Percentiles rank a stretch among this genome's conserved stretches.
Conservation (phyloP, 768 basidiomycete genomes). For the Artomyces pyxidatus region DNA sequence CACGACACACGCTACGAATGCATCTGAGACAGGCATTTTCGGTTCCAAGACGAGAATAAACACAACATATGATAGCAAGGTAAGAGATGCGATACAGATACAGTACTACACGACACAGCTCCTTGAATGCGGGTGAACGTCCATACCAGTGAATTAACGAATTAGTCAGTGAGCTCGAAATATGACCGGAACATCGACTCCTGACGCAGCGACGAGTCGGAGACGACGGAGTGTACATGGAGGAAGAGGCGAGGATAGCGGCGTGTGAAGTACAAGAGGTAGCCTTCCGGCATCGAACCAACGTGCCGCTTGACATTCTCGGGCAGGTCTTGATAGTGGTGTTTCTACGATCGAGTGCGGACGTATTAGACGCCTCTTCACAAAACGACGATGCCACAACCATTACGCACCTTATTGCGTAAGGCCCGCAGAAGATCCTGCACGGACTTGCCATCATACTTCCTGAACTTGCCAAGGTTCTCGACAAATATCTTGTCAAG, state of each 20-base stretch:
- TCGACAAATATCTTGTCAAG: conserved; percentile 89
- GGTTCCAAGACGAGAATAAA: too few species aligned
- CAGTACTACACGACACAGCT: conserved; percentile 14
- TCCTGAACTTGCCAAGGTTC: conserved; percentile 93
- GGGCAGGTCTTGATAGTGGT: conserved; percentile 96
- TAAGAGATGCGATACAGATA: conserved; percentile 15
- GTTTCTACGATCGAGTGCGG: conserved; percentile 53
- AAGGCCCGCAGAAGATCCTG: conserved; percentile 90
- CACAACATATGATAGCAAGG: neutral
- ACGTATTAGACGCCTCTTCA: conserved; percentile 2
- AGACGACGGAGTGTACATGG: conserved; percentile 84
- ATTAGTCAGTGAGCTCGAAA: conserved; percentile 58
- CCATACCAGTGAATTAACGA: neutral
- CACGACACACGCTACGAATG: too few species aligned
- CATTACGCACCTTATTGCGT: conserved; percentile 82
- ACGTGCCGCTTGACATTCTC: conserved; percentile 84
- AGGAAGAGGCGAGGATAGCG: conserved; percentile 90
- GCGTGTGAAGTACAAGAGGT: conserved; percentile 85
- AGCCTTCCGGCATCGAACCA: conserved; percentile 89
- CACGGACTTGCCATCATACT: conserved; percentile 87
- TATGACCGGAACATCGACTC: conserved; percentile 92
- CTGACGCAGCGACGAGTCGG: conserved; percentile 55
- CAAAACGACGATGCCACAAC: neutral
- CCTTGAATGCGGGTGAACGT: neutral
- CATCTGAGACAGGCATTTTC: too few species aligned